These are phyloP conservation scores for Escallonia herrerae DNA, from an alignment of 129 eudicot species.

Conservation along the genomic window DNA sequence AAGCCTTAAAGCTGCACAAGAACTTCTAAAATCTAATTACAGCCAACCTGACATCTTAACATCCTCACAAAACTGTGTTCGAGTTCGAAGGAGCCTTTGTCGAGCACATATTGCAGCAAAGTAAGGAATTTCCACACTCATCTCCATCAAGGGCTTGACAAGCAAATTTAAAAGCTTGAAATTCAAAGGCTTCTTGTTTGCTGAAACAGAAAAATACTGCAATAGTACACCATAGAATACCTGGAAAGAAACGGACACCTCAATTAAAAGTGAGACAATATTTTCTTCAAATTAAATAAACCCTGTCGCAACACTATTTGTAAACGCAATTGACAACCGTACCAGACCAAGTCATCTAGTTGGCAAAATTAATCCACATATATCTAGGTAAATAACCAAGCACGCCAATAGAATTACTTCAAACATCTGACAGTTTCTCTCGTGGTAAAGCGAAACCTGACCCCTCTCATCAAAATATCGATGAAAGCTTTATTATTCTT, in stretches of 20 bases:
- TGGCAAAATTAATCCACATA: too few relatives aligned
- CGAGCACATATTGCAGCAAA: slow-evolving; percentile 98
- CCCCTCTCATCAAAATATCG: background rate
- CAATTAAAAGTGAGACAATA: background rate
- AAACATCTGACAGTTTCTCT: too few relatives aligned
- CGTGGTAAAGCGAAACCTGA: background rate
- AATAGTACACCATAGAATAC: slow-evolving; percentile 83
- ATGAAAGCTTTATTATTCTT: background rate
- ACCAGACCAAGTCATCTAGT: too few relatives aligned
- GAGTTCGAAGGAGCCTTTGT: slow-evolving; percentile 61
- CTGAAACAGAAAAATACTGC: slow-evolving; percentile 87
- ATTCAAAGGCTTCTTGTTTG: slow-evolving; percentile 73
- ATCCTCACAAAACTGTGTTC: slow-evolving; percentile 66
- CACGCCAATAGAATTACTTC: too few relatives aligned
- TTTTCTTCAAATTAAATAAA: too few relatives aligned
- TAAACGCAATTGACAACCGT: too few relatives aligned
- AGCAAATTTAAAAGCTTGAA: slow-evolving; percentile 67
- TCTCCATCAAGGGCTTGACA: slow-evolving; percentile 93
- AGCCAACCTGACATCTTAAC: slow-evolving; percentile 59
- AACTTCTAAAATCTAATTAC: background rate
- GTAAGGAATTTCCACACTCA: slow-evolving; percentile 83
- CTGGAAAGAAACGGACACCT: slow-evolving; percentile 28
- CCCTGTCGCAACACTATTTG: too few relatives aligned
- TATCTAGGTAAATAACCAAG: too few relatives aligned
- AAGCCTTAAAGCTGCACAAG: background rate